Evolutionary conservation across 1,284 basidiomycete genomes (phyloP).

Genomic region (Apiotrichum brassicae): DNA sequence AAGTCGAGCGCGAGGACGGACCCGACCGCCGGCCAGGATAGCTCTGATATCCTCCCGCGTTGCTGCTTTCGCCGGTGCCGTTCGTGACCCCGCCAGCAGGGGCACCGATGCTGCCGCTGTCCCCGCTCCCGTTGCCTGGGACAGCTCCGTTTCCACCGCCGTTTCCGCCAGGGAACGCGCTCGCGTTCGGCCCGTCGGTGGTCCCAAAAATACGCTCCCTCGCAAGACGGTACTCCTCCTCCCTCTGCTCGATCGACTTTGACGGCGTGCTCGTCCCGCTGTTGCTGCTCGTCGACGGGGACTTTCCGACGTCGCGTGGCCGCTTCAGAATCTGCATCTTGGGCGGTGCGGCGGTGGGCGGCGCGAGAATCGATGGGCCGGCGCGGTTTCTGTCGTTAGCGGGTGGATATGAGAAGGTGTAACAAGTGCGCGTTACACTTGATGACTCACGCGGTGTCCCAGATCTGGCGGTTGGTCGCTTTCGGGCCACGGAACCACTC

Average conservation of each 20-base stretch:
- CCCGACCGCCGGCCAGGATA: neutral
- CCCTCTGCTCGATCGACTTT: slow-evolving; percentile 17
- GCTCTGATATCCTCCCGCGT: neutral
- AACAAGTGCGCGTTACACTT: too few relatives aligned
- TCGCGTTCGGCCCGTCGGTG: neutral
- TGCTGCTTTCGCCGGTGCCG: neutral
- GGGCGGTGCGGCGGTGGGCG: slow-evolving; percentile 7
- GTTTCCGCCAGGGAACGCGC: neutral
- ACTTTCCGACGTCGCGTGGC: neutral
- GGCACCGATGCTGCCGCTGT: neutral
- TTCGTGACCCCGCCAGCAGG: neutral
- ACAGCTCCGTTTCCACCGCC: neutral
- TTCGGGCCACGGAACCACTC: slow-evolving; percentile 17
- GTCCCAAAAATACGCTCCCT: slow-evolving; percentile 20
- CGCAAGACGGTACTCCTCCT: slow-evolving; percentile 21
- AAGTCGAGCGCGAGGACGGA: neutral
- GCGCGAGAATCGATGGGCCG: neutral
- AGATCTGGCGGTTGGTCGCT: slow-evolving; percentile 17
- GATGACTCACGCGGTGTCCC: slow-evolving; percentile 22
- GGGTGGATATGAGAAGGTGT: too few relatives aligned
- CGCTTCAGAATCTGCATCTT: slow-evolving; percentile 20
- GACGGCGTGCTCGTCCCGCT: slow-evolving; percentile 12
- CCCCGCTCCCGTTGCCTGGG: neutral
- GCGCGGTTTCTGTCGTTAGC: slow-evolving; percentile 11
- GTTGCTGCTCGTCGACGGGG: neutral